These are phyloP conservation scores for Hypoxylon fuscum DNA, from an alignment of 495 filamentous ascomycete species.

Conservation along the genomic window DNA sequence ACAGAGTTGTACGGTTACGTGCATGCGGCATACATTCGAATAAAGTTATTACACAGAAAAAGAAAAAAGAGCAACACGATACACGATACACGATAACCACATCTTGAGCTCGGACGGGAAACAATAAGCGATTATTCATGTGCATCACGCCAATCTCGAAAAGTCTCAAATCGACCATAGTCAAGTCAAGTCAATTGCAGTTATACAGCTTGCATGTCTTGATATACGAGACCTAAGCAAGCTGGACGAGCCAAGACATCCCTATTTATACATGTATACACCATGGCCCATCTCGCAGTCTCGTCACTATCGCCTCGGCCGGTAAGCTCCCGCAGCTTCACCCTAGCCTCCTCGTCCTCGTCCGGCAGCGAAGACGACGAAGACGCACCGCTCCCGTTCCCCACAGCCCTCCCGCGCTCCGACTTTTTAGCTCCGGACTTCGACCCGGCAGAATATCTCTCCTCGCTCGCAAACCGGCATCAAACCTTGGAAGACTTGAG, in stretches of 20 bases:
- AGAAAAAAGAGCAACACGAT: no score
- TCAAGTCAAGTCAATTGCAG: background rate
- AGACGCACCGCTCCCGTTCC: conserved; percentile 79
- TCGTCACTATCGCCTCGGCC: conserved; percentile 43
- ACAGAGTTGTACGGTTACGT: no score
- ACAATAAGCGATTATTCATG: no score
- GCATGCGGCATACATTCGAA: no score
- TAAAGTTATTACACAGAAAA: no score
- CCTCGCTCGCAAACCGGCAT: conserved; percentile 82
- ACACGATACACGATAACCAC: no score
- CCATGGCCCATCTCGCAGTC: conserved; percentile 49
- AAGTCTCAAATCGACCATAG: no score
- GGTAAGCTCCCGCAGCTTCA: conserved; percentile 45
- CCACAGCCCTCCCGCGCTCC: conserved; percentile 76
- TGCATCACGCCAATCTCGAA: no score
- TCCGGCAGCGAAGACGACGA: conserved; percentile 54
- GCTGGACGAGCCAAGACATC: background rate
- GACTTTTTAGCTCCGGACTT: conserved; percentile 84
- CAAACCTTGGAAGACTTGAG: conserved; percentile 96
- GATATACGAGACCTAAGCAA: conserved; percentile 3
- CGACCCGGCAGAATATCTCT: conserved; percentile 82
- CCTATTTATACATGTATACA: conserved; percentile 1
- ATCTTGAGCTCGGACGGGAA: no score
- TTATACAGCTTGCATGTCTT: conserved; percentile 7
- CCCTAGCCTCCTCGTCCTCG: conserved; percentile 43